Evolutionary conservation across 169 alveolate species (phyloP), one percentile per base, ranked within the genome.

Genomic region (Eimeria mitis): DNA sequence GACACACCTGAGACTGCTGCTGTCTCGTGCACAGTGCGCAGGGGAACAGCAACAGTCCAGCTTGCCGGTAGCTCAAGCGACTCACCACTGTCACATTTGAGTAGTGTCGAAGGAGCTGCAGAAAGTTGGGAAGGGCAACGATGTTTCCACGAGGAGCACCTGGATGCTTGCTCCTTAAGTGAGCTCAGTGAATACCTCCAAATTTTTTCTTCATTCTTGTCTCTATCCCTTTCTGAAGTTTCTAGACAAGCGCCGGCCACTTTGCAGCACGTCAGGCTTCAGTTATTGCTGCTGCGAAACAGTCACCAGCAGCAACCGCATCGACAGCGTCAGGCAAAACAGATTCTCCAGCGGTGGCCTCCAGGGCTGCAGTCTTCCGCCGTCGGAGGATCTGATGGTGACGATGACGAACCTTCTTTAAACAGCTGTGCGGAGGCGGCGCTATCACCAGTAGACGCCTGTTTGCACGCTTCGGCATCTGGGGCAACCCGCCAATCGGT

Each of bases 51-150:
- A 59, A 16, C 76, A 4, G 9, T 54, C 34, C 56, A 40, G 28
- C 83, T 73, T 73, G 78, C 78, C 3, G 56, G 52, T 9, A 56
- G 56, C 31, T 25, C 90, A 2, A 42, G 56, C 5, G 91, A 40
- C 2, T 0, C 91, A 31, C 42, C 78, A 2, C 37, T 84, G 44
- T 9, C 40, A 1, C 91, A 34, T 0, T 28, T 84, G n/a, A 56
- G 75, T 19, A 59, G 78, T 13, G 56, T 23, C 37, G 91, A 84
- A 37, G 91, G 76, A 16, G 91, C 91, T 59, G 49, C 91, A 59
- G 91, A 54, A 52, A 42, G 91, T n/a, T 84, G 75, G 91, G 91
- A 84, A 37, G 91, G 75, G 21, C 91, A 84, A 5, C 75, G 56
- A 21, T 84, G 21, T 23, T 84, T 84, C 16, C 91, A 54, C 42